Base-by-base conservation (phyloP, 495 filamentous ascomycete genomes). In the Annulohypoxylon bovei region DNA sequence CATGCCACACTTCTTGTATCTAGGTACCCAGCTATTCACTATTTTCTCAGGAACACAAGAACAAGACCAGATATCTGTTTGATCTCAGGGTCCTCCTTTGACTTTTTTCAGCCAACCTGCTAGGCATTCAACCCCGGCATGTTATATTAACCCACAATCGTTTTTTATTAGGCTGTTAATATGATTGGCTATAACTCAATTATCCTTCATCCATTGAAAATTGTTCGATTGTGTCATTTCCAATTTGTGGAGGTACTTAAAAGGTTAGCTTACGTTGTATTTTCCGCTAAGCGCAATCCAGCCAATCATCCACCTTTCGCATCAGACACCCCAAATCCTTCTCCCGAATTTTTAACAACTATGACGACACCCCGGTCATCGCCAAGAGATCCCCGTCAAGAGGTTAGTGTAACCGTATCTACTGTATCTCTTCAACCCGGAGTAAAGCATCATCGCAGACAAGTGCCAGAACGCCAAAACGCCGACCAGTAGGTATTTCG, bases 351-450 rank as follows among this genome's bases (percentile, higher is more conserved):
- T 46, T 44, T 50, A 44, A 61, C 25, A 44, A 18, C 65, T 72
- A 72, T 72, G 70, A 72, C 70, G 70, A 72, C 61, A 72, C 54
- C 65, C 70, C 61, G 16, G 65, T 62, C 65, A 57, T 62, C 55
- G 70, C 70, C 70, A 72, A 72, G 70, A 68, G 70, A 68, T 72
- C 60, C 58, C 70, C 55, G 47, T 65, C 60, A 44, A 57, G 49
- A 57, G 22, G 56, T 62, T 62, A 59, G 46, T 69, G 52, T 63
- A 61, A 64, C 61, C 18, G 18, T 55, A 61, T 58, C 64, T 67
- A 22, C n/a, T n/a, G n/a, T n/a, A n/a, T n/a, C n/a, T 46, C 49
- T 56, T 58, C 18, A 40, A 61, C 55, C 40, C 60, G 70, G 55
- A 65, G 32, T 52, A 64, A 28, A 47, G 37, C 37, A 42, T 62